Evolutionary conservation across 208 protist species (phyloP).

Genomic region (Leishmania martiniquensis): DNA sequence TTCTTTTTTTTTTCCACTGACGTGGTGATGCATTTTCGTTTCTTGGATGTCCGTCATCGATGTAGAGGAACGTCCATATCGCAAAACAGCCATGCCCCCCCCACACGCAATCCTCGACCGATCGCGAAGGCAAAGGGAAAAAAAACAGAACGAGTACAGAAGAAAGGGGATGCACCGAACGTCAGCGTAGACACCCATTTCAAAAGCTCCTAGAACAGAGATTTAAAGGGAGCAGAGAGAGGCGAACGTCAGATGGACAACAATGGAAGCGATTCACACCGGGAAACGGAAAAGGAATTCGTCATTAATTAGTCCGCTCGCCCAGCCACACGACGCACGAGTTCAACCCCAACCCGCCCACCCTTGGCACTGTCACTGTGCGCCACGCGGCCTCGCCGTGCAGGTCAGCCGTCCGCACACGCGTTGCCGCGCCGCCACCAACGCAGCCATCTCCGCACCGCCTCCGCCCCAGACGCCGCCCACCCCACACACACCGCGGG

Average conservation of each 20-base stretch:
- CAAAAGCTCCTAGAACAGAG: too few relatives aligned
- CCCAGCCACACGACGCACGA: neutral
- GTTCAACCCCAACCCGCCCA: neutral
- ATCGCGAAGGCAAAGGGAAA: neutral
- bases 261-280: neutral
- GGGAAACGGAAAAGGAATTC: neutral
- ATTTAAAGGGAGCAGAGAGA: neutral
- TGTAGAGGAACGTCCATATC: too few relatives aligned
- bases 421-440: neutral
- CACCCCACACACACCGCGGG: neutral
- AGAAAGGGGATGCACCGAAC: neutral
- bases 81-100: neutral
- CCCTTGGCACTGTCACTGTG: neutral
- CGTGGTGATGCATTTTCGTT: too few relatives aligned
- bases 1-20: neutral
- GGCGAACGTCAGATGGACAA: neutral
- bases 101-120: neutral
- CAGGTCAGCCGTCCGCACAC: neutral
- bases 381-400: neutral
- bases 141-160: neutral
- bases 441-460: neutral
- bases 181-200: neutral
- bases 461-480: neutral
- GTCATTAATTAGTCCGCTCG: neutral
- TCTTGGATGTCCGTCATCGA: neutral